These are phyloP conservation scores for Rasamsonia emersonii DNA, from an alignment of 2,329 filamentous ascomycete species.

Conservation along the genomic window DNA sequence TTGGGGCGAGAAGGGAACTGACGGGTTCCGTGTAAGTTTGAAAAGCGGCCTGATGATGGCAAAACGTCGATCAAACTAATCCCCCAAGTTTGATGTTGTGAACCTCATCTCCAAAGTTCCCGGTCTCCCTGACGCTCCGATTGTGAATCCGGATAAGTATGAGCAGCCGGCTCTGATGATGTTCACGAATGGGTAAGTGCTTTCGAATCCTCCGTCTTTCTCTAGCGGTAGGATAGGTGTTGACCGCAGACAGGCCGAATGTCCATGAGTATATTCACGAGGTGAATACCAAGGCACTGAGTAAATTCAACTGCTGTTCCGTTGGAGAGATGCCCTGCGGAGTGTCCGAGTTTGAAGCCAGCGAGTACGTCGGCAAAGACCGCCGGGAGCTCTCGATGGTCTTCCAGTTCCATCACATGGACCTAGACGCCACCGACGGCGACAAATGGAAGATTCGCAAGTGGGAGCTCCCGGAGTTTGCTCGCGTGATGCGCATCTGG, in stretches of 20 bases:
- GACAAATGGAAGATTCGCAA: conserved; percentile 17
- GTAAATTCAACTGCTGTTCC: conserved; percentile 29
- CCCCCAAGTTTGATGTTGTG: conserved; percentile 50
- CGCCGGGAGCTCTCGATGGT: conserved; percentile 57
- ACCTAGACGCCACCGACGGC: conserved; percentile 12
- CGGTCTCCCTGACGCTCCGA: conserved; percentile 37
- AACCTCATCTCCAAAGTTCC: conserved; percentile 57
- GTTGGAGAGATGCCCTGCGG: conserved; percentile 39
- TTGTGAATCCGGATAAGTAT: conserved; percentile 37
- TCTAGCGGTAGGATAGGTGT: neutral
- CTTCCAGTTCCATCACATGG: conserved; percentile 38
- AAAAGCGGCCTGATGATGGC: too few species aligned
- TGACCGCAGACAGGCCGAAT: conserved; percentile 19
- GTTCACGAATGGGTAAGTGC: conserved; percentile 50
- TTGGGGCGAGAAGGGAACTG: conserved; percentile 64
- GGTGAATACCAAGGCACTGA: conserved; percentile 25
- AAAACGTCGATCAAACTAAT: neutral
- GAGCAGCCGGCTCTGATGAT: conserved; percentile 45
- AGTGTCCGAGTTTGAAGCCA: conserved; percentile 48
- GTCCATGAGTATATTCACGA: conserved; percentile 31
- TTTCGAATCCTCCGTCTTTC: neutral
- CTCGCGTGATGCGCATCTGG: conserved; percentile 9
- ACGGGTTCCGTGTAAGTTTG: conserved; percentile 48
- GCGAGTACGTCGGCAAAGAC: conserved; percentile 52
- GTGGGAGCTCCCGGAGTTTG: conserved; percentile 11